Evolutionary conservation across 2,329 filamentous ascomycete genomes (phyloP), one percentile per base, ranked within the genome.

Genomic region (Xylaria sp.): DNA sequence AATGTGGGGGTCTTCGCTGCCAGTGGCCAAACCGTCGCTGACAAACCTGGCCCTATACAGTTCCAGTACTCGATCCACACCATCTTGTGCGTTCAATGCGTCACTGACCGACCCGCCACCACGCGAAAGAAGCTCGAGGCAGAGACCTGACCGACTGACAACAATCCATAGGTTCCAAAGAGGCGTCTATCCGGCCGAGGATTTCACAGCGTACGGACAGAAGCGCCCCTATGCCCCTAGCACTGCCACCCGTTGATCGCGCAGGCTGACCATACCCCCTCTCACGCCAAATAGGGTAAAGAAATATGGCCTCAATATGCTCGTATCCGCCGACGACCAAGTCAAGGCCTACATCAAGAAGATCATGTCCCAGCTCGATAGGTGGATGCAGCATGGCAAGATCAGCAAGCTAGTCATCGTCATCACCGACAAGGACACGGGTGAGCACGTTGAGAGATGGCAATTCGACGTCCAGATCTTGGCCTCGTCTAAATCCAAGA

Each of bases 271-370:
- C 2, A 10, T 1, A 25, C 28, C 7, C 23, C 9, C 28, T 56
- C 57, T 54, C 41, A 41, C 10, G 23, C 28, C 10, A 39, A 10
- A 33, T 66, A 82, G 79, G 49, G 94, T 99, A 78, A 99, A 99
- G 85, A 99, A 99, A 84, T 99, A 99, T 91, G 96, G 96, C 76
- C 89, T 99, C 77, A 98, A 97, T 78, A 97, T 98, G 94, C 92
- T 97, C 76, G 94, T 98, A 61, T 97, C 95, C 39, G 90, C 94
- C 72, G 96, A 99, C 80, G 96, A 98, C 84, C 95, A 99, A 83
- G 96, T 99, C 79, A 97, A 97, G 82, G 94, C 94, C 39, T 99
- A 99, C 83, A 97, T 99, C 86, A 98, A 97, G 82, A 97, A 97
- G 83, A 98, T 99, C 84, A 99, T 98, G 94, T 91, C 91, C 33